Evolutionary conservation across 257 asterid species (phyloP).

Genomic region (Solanum neorickii): DNA sequence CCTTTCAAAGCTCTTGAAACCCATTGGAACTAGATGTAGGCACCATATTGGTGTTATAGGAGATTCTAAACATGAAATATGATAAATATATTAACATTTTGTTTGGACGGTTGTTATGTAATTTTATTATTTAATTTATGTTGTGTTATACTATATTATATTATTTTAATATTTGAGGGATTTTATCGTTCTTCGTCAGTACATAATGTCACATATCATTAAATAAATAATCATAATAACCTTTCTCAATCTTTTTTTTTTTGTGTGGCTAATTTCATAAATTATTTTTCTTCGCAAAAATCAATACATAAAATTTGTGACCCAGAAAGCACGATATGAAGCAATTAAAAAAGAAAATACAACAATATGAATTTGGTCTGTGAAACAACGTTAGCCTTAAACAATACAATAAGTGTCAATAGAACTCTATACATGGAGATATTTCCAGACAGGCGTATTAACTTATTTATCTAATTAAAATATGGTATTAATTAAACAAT

Average conservation of each 20-base stretch:
- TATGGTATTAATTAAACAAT: background rate
- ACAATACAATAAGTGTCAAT: background rate
- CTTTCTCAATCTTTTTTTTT: background rate
- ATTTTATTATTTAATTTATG: no score
- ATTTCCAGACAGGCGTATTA: background rate
- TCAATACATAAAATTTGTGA: background rate
- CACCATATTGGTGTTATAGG: no score
- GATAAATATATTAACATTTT: no score
- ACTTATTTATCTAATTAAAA: background rate
- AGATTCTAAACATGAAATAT: no score
- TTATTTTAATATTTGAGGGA: no score
- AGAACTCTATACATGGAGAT: background rate
- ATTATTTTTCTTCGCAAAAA: background rate
- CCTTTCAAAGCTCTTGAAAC: no score
- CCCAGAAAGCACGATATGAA: background rate
- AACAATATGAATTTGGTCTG: background rate
- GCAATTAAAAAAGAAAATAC: background rate
- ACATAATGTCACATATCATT: no score
- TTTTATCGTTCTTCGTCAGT: no score
- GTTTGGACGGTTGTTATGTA: no score
- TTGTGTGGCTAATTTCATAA: background rate
- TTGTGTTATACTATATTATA: no score
- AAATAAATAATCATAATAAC: background rate
- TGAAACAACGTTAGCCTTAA: background rate
- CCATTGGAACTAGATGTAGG: no score